Evolutionary conservation across 352 stramenopile genomes (phyloP).

Genomic region (Phytopythium chamaehyphon): DNA sequence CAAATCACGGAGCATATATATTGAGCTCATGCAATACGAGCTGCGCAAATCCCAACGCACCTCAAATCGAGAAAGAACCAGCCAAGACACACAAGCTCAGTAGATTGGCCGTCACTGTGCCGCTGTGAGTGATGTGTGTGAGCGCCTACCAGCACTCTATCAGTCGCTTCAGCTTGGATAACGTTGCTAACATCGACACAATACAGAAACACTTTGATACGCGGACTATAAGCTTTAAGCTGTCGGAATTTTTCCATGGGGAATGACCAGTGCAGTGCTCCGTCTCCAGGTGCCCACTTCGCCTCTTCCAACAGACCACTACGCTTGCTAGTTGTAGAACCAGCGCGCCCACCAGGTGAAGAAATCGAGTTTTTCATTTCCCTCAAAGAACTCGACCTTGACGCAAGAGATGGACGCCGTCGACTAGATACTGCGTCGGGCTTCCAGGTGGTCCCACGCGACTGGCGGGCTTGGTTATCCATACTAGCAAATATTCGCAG

Average conservation of each 20-base stretch:
- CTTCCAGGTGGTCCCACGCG: slow-evolving; percentile 47
- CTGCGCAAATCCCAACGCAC: no score
- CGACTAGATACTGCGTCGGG: slow-evolving; percentile 17
- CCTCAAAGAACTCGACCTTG: no score
- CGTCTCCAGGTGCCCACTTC: slow-evolving; percentile 40
- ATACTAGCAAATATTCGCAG: slow-evolving; percentile 54
- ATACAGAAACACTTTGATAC: slow-evolving; percentile 72
- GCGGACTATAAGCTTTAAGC: slow-evolving; percentile 60
- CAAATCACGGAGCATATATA: neutral
- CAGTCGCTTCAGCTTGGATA: neutral
- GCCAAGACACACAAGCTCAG: slow-evolving; percentile 54
- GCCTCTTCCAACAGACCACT: slow-evolving; percentile 55
- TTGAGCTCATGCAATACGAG: neutral
- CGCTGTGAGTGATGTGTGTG: no score
- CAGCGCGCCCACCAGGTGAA: neutral
- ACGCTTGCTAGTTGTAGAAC: slow-evolving; percentile 5
- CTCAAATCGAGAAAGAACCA: slow-evolving; percentile 84
- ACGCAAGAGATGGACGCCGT: slow-evolving; percentile 1
- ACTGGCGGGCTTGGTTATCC: slow-evolving; percentile 50
- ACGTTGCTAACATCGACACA: slow-evolving; percentile 32
- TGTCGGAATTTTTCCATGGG: slow-evolving; percentile 54
- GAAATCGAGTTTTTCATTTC: neutral
- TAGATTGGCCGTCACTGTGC: slow-evolving; percentile 5
- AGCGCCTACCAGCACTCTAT: no score
- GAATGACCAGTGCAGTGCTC: slow-evolving; percentile 55